A percentile compares a stretch with the other conserved stretches of the same genome.
These are phyloP conservation scores for Clitoria ternatea DNA, from an alignment of 306 rosid species.

Conservation along the genomic window DNA sequence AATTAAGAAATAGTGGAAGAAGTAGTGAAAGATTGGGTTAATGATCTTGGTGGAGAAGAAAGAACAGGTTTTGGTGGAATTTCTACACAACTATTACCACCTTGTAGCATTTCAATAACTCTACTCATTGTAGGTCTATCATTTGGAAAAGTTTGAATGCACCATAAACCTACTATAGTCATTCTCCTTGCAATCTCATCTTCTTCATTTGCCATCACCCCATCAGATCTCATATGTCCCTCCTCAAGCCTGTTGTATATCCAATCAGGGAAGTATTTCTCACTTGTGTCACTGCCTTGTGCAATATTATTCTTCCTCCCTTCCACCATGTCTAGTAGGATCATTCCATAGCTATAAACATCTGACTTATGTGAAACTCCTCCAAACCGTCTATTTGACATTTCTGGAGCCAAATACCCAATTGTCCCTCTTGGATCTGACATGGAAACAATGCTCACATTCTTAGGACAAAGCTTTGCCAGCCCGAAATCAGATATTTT, in stretches of 20 bases:
- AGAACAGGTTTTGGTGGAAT: too few relatives aligned
- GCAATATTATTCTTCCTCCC: slow-evolving; percentile 23
- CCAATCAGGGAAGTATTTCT: slow-evolving; percentile 30
- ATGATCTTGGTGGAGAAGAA: too few relatives aligned
- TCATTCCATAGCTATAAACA: slow-evolving; percentile 30
- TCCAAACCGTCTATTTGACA: slow-evolving; percentile 32
- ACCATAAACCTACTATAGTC: slow-evolving; percentile 35
- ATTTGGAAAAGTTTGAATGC: slow-evolving; percentile 19
- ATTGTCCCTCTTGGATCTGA: slow-evolving; percentile 31
- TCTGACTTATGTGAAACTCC: slow-evolving; percentile 32
- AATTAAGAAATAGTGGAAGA: too few relatives aligned
- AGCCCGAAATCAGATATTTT: slow-evolving; percentile 32
- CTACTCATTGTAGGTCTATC: not conserved
- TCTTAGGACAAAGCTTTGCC: slow-evolving; percentile 18
- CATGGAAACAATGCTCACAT: slow-evolving; percentile 34
- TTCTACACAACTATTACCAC: too few relatives aligned
- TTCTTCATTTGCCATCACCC: not conserved
- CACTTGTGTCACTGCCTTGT: slow-evolving; percentile 6
- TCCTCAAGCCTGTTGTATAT: slow-evolving; percentile 14
- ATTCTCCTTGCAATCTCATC: slow-evolving; percentile 30
- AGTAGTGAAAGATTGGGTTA: too few relatives aligned
- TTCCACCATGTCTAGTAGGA: slow-evolving; percentile 17
- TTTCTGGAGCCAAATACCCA: slow-evolving; percentile 24
- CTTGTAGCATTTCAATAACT: too few relatives aligned
- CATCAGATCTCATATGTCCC: not conserved